Evolutionary conservation across 768 basidiomycete genomes (phyloP).

Genomic region (Mycena vulgaris): DNA sequence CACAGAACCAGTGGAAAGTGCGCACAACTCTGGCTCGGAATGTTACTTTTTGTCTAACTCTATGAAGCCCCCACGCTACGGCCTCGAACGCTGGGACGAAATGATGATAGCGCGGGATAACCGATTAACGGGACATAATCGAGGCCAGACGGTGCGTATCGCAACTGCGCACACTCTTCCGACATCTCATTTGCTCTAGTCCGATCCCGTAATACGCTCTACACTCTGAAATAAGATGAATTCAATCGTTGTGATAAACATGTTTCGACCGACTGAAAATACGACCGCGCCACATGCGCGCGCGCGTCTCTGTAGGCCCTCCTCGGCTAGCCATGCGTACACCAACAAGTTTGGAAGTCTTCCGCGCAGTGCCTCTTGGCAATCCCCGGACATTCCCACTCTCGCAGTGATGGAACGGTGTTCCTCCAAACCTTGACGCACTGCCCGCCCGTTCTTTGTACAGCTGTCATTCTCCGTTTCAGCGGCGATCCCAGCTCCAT

Average conservation of each 20-base stretch:
- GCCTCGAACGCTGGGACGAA: conserved; percentile 91
- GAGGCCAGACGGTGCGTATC: conserved; percentile 87
- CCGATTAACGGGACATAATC: conserved; percentile 86
- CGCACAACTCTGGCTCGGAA: conserved; percentile 3
- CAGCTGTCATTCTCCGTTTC: not conserved
- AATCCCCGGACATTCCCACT: conserved; percentile 5
- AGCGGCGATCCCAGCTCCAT: not conserved
- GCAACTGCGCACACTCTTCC: not conserved
- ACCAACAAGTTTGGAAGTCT: not conserved
- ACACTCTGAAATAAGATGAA: conserved; percentile 15
- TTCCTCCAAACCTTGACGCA: conserved; percentile 1
- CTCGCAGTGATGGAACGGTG: not conserved
- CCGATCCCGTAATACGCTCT: conserved; percentile 34
- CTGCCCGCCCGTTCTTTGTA: not conserved
- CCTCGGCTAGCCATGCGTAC: not conserved
- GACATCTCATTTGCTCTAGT: conserved; percentile 23
- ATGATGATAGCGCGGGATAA: conserved; percentile 97
- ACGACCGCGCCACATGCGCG: not conserved
- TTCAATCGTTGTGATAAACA: not conserved
- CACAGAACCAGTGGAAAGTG: conserved; percentile 95
- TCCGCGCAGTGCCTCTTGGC: conserved; percentile 5
- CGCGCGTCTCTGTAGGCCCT: not conserved
- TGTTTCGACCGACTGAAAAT: not conserved
- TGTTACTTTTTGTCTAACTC: not conserved
- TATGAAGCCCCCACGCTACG: conserved; percentile 84